Evolutionary conservation across 2,329 filamentous ascomycete genomes (phyloP), one percentile per base, ranked within the genome.

Genomic region (Apiospora malaysiana): DNA sequence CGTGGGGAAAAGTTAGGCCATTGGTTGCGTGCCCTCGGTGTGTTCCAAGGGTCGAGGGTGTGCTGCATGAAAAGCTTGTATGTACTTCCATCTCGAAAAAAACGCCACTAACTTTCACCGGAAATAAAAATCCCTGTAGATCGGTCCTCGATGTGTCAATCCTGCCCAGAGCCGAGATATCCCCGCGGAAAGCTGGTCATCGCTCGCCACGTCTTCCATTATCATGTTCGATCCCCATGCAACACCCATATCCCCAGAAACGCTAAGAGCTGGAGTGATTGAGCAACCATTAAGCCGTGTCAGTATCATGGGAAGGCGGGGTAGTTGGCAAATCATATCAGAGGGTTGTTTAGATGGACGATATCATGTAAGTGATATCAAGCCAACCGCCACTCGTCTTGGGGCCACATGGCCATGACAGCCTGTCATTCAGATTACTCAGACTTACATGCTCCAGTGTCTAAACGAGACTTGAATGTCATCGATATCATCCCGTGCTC

Each of bases 11-110:
- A 9, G 8, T 21, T 9, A 21, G 27, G 18, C 27, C 27, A 63
- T 40, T 63, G 56, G 56, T 18, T 40, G 21, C 9, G 56, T 9
- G 56, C 16, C 56, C 56, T 63, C 32, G 56, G 56, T 63, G 32
- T 63, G 32, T 40, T 23, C 56, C 56, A n/a, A 37, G 56, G 32
- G 56, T 40, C 2, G 56, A 40, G 56, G 32, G 56, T 63, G 56
- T 37, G 56, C 27, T 63, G 56, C 56, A 63, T 9, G 56, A 63
- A 63, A 63, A 63, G 56, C 56, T 63, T 63, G 56, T 63, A 63
- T 63, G 56, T 63, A 63, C 56, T 40, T 40, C 56, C 56, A 63
- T 40, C 56, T 32, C 18, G 21, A 63, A 27, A 27, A 40, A 40
- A 40, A 63, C 4, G 56, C 56, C 56, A 63, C 56, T 59, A 63